Percentiles rank a stretch among this genome's conserved stretches.
Evolutionary conservation across 352 stramenopile genomes (phyloP).

Genomic region (Globisporangium apiculatum): DNA sequence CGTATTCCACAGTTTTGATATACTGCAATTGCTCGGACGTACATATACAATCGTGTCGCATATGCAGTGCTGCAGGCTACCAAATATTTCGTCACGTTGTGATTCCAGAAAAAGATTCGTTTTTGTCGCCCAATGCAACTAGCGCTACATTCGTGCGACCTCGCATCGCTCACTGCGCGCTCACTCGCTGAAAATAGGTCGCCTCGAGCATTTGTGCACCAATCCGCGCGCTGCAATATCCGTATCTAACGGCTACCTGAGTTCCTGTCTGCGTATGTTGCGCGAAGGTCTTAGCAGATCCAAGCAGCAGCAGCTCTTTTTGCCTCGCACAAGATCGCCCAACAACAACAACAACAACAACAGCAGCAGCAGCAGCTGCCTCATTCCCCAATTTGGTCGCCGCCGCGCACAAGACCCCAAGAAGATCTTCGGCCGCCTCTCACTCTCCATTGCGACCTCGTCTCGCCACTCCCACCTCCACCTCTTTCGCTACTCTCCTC

Average conservation of each 20-base stretch:
- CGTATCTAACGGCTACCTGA: too few species aligned
- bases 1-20: too few species aligned
- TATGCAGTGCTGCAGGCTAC: background rate
- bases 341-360: background rate
- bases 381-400: conserved; percentile 15
- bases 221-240: background rate
- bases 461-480: conserved; percentile 7
- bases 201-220: background rate
- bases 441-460: conserved; percentile 2
- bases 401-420: conserved; percentile 3
- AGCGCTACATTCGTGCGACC: background rate
- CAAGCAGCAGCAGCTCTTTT: background rate
- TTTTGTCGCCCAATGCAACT: background rate
- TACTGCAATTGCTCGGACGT: too few species aligned
- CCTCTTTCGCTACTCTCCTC: conserved; percentile 3
- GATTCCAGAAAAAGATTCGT: conserved; percentile 1
- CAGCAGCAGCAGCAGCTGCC: background rate
- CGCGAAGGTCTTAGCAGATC: background rate
- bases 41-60: background rate
- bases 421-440: conserved; percentile 6
- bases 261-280: background rate
- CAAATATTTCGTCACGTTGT: background rate
- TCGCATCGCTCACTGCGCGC: background rate
- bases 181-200: background rate
- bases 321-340: background rate